Evolutionary conservation across 1,139 yeast species (phyloP).

Genomic region (Magnusiomyces suaveolens): DNA sequence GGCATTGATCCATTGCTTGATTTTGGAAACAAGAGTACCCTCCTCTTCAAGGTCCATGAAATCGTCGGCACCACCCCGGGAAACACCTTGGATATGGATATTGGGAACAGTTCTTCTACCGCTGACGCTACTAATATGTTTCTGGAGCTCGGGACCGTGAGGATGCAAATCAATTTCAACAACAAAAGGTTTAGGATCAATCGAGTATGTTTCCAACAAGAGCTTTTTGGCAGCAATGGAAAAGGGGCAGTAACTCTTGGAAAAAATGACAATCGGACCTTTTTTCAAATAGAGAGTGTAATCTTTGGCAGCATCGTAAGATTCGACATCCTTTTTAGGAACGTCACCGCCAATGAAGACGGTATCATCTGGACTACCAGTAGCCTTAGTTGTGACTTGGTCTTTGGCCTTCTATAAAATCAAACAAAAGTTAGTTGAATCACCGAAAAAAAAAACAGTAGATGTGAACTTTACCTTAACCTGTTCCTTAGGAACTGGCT

Average conservation of each 20-base stretch:
- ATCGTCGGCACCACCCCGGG: conserved; percentile 89
- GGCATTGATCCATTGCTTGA: background rate
- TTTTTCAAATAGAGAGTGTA: conserved; percentile 47
- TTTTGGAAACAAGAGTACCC: background rate
- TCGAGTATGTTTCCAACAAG: conserved; percentile 51
- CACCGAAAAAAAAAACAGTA: too few relatives aligned
- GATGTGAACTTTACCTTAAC: too few relatives aligned
- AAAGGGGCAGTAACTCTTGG: conserved; percentile 50
- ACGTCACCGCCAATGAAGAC: background rate
- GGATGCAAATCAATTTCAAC: conserved; percentile 78
- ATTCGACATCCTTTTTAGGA: background rate
- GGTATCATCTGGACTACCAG: background rate
- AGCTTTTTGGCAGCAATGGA: conserved; percentile 62
- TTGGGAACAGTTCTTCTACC: conserved; percentile 94
- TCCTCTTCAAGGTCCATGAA: conserved; percentile 40
- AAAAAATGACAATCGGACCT: conserved; percentile 46
- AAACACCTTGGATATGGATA: conserved; percentile 73
- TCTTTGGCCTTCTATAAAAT: background rate
- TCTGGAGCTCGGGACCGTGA: conserved; percentile 64
- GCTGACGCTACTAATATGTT: conserved; percentile 60
- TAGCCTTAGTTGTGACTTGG: background rate
- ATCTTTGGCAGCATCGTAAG: conserved; percentile 56
- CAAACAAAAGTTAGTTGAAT: background rate
- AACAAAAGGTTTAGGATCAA: conserved; percentile 60
- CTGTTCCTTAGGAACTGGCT: too few relatives aligned